Evolutionary conservation across 208 protist species (phyloP), one percentile per base, ranked within the genome.

Genomic region (Angomonas desouzai): DNA sequence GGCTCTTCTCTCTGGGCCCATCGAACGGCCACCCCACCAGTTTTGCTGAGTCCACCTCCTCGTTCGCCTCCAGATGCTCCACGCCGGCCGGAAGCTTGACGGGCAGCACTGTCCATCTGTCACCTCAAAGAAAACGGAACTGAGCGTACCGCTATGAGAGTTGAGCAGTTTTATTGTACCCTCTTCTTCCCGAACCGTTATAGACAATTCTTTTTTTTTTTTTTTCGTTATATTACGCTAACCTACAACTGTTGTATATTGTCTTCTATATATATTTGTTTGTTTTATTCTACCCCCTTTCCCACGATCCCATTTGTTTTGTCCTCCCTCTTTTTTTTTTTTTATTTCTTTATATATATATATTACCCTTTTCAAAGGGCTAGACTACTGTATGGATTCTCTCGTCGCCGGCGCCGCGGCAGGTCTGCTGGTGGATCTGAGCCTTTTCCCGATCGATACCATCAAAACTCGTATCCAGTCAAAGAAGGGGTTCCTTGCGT

Each of bases 381-480:
- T 59, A 18, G 10, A 23, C 29, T 18, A 20, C 10, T 1, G 25
- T 22, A 92, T 93, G 87, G 83, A 93, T 27, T 92, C 83, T 6
- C 68, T 96, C 0, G 34, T 89, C 6, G 83, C 90, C 0, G 94
- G 94, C 45, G 91, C 87, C 1, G 66, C 79, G 9, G 94, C 92
- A 0, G 94, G 94, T 27, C 64, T 94, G 6, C 73, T 83, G 16
- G 92, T 97, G 10, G 94, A 98, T 63, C 33, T 96, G 7, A 89
- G 74, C 16, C 81, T 98, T 16, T 96, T 92, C 58, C 94, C 94
- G 0, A 83, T 98, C 36, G 94, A 98, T 74, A 98, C 94, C 0
- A 57, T 98, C 38, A 98, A 98, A 66, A 97, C 92, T 25, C 87
- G 94, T 10, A 68, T 96, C 16, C 94, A 97, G 69, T 83, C 83